Conservation (phyloP, 805 yeast genomes). For the Geotrichum ghanense region DNA sequence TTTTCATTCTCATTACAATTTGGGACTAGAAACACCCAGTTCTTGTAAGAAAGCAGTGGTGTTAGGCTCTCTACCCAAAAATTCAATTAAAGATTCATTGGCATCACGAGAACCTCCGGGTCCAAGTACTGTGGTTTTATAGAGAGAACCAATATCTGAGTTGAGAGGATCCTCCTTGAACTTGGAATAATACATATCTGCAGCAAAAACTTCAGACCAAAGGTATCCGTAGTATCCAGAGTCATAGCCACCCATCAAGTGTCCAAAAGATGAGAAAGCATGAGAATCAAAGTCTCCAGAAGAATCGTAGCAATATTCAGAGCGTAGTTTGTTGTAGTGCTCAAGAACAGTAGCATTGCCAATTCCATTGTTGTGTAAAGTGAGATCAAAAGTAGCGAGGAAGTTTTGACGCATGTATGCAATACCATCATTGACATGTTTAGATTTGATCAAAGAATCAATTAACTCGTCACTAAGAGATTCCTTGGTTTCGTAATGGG, state of each 20-base stretch:
- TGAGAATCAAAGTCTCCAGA: constrained; percentile 30
- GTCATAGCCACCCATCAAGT: constrained; percentile 75
- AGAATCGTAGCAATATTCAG: constrained; percentile 47
- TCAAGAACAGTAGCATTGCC: constrained; percentile 40
- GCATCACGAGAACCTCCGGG: constrained; percentile 70
- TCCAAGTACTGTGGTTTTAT: constrained; percentile 57
- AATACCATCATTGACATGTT: constrained; percentile 68
- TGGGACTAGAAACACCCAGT: constrained; percentile 30
- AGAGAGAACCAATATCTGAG: constrained; percentile 45
- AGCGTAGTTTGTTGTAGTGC: constrained; percentile 57
- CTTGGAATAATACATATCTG: constrained; percentile 65
- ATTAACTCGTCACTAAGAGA: constrained; percentile 46
- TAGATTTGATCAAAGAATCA: constrained; percentile 47
- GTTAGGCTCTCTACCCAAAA: constrained; percentile 68
- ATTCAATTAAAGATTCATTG: constrained; percentile 47
- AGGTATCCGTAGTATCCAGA: constrained; percentile 80
- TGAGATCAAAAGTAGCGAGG: constrained; percentile 70
- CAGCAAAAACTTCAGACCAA: constrained; percentile 79
- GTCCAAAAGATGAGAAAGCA: constrained; percentile 28
- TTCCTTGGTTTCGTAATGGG: constrained; percentile 50
- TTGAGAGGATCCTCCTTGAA: constrained; percentile 62
- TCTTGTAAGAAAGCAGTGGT: constrained; percentile 63
- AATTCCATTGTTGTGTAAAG: constrained; percentile 42
- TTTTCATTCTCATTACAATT: too few species aligned
- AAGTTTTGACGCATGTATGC: constrained; percentile 64